A percentile compares a stretch with the other conserved stretches of the same genome.
Conservation (phyloP, 176 grass and related monocot species). For the Pontederia crassipes region DNA sequence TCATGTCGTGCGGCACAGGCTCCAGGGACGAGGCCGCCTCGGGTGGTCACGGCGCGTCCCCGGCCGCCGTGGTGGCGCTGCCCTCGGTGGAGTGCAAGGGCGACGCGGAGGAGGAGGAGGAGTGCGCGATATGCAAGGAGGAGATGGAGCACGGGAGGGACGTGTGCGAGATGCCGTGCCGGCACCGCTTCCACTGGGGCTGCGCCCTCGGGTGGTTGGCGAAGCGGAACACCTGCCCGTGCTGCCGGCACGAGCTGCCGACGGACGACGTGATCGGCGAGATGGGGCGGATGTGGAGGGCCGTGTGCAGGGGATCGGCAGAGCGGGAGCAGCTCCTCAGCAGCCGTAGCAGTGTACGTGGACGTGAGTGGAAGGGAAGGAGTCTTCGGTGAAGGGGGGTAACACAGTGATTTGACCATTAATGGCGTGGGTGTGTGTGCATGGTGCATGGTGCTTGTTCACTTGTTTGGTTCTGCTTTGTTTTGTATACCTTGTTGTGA, state of each 20-base stretch:
- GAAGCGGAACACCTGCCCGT: slow-evolving; percentile 78
- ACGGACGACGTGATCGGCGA: slow-evolving; percentile 45
- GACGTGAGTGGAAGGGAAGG: too few relatives aligned
- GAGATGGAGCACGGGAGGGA: slow-evolving; percentile 35
- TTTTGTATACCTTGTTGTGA: too few relatives aligned
- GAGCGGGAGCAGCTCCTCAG: too few relatives aligned
- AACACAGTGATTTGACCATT: too few relatives aligned
- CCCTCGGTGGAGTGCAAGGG: slow-evolving; percentile 8
- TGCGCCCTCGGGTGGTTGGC: slow-evolving; percentile 67
- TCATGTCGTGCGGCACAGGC: slow-evolving; percentile 17
- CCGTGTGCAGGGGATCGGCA: slow-evolving; percentile 35
- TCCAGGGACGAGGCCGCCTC: neutral
- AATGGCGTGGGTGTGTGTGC: too few relatives aligned
- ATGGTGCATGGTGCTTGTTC: too few relatives aligned
- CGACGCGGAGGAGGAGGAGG: slow-evolving; percentile 19
- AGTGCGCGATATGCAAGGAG: slow-evolving; percentile 81
- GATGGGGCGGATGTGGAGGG: slow-evolving; percentile 64
- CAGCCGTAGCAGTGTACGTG: too few relatives aligned
- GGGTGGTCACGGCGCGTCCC: slow-evolving; percentile 25
- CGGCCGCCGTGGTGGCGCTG: slow-evolving; percentile 38
- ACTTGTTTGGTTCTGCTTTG: too few relatives aligned
- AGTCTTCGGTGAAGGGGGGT: too few relatives aligned
- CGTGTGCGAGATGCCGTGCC: slow-evolving; percentile 62
- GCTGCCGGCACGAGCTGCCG: slow-evolving; percentile 76
- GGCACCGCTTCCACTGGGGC: slow-evolving; percentile 73